Base-by-base conservation (phyloP, 2,329 filamentous ascomycete genomes). In the Alternaria dauci region DNA sequence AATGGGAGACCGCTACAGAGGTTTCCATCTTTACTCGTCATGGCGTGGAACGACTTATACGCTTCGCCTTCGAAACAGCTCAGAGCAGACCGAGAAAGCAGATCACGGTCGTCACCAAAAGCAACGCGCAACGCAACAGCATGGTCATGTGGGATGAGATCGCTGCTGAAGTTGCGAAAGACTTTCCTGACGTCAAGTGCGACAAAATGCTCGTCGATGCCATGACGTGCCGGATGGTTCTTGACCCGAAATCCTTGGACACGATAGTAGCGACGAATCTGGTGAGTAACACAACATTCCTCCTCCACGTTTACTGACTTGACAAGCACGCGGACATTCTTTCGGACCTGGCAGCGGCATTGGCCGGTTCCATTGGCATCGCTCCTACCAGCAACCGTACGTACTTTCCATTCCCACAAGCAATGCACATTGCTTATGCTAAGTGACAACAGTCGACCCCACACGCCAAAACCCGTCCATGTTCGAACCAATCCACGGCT, bases 281-380 rank as follows among this genome's bases (percentile, higher is more conserved):
- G 58, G 74, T 78, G 61, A 61, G 69, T 55, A 18, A 23, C 20
- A 8, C 7, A 1, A 4, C 6, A 1, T 5, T n/a, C 11, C 14
- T 3, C 28, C 8, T 52, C 20, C 47, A 3, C 36, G 8, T 5
- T 38, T 0, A 23, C 55, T 65, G 6, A 67, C 51, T 28, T 18
- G 6, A 4, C 4, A 46, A 77, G 69, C 77, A 79, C 46, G 88
- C 88, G 4, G 89, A 91, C 66, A 91, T 91, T 51, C 83, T 92
- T 5, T 90, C 88, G 0, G 89, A 92, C 69, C 81, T 92, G 20
- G 90, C 89, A 6, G 89, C 90, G 14, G 88, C 89, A 0, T 80
- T 91, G 7, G 89, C 89, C 3, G 89, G 89, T 0, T 89, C 86
- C 2, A 91, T 92, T 61, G 89, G 90, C 8, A 91, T 92, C 59